A percentile compares a stretch with the other conserved stretches of the same genome.
Conservation (phyloP, 371 early-diverging fungal species). For the Actinomortierella ambigua region DNA sequence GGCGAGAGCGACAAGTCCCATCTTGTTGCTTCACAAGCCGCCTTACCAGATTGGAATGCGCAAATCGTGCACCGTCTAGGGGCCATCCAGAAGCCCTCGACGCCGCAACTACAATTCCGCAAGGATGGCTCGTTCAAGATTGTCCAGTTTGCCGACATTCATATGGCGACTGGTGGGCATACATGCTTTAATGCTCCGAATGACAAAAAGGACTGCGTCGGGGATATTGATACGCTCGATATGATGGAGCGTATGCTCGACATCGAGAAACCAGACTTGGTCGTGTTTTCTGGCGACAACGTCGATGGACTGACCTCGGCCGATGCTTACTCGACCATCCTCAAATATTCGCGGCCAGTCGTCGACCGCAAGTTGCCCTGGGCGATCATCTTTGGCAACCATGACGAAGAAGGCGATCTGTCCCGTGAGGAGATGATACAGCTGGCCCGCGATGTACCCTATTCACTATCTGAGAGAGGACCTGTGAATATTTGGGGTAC, state of each 20-base stretch:
- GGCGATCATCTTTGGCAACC: conserved; percentile 62
- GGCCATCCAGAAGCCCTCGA: conserved; percentile 3
- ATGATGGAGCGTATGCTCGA: conserved; percentile 53
- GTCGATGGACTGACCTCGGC: conserved; percentile 50
- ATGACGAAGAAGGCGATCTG: conserved; percentile 58
- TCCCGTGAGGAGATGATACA: conserved; percentile 56
- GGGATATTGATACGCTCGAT: conserved; percentile 52
- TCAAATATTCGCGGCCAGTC: conserved; percentile 55
- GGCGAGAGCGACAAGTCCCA: conserved; percentile 8
- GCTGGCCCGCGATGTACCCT: conserved; percentile 52
- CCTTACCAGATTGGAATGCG: conserved; percentile 26
- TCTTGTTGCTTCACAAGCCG: conserved; percentile 18
- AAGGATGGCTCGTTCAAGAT: conserved; percentile 56
- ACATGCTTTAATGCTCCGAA: conserved; percentile 48
- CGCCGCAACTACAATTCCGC: conserved; percentile 46
- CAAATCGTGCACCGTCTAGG: conserved; percentile 25
- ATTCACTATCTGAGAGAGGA: conserved; percentile 51
- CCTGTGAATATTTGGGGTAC: conserved; percentile 53
- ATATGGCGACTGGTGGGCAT: conserved; percentile 57
- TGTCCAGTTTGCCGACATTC: conserved; percentile 59
- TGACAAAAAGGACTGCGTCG: conserved; percentile 49
- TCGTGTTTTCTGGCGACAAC: conserved; percentile 63
- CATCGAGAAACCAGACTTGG: conserved; percentile 56
- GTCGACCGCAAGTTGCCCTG: conserved; percentile 55
- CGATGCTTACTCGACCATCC: conserved; percentile 47